phyloP scores from a whole-genome alignment of 2,329 filamentous ascomycete species.

The Cercospora citrullina region DNA sequence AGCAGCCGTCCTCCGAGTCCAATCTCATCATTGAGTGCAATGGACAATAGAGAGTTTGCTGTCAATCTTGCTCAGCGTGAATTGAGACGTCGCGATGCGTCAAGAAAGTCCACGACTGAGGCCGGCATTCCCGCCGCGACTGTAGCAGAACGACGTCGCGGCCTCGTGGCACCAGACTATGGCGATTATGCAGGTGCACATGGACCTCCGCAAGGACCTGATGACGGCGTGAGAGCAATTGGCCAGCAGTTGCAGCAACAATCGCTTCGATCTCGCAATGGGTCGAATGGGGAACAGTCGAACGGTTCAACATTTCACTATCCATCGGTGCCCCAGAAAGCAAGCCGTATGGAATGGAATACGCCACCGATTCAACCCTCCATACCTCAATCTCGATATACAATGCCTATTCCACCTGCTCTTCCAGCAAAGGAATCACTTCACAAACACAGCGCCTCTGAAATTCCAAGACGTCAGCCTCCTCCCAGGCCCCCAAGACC shows the following conservation, averaged over 20 bases:
- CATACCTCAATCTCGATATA: constrained; percentile 30
- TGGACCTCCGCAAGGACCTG: constrained; percentile 3
- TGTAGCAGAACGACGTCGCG: constrained; percentile 33
- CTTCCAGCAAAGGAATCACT: constrained; percentile 35
- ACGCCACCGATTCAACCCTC: constrained; percentile 29
- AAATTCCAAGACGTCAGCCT: constrained; percentile 10
- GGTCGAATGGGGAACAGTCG: constrained; percentile 2
- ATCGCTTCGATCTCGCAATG: constrained; percentile 14
- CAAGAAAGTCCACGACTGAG: constrained; percentile 51
- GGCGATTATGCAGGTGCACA: constrained; percentile 17
- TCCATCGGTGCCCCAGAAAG: constrained; percentile 47
- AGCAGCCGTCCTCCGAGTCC: constrained; percentile 18
- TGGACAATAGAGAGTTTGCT: constrained; percentile 71
- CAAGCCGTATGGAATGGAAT: constrained; percentile 39
- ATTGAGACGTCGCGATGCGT: constrained; percentile 65
- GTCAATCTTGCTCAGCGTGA: constrained; percentile 74
- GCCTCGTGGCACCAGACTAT: constrained; percentile 30
- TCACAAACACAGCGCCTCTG: constrained; percentile 23
- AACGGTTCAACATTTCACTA: constrained; percentile 43
- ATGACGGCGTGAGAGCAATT: constrained; percentile 32
- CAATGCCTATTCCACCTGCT: constrained; percentile 26
- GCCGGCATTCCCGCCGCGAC: constrained; percentile 55
- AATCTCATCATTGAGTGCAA: constrained; percentile 59
- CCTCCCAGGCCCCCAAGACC: constrained; percentile 38
- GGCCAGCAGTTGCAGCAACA: constrained; percentile 29